Evolutionary conservation across 768 basidiomycete species (phyloP).

Genomic region (Auricularia sp.): DNA sequence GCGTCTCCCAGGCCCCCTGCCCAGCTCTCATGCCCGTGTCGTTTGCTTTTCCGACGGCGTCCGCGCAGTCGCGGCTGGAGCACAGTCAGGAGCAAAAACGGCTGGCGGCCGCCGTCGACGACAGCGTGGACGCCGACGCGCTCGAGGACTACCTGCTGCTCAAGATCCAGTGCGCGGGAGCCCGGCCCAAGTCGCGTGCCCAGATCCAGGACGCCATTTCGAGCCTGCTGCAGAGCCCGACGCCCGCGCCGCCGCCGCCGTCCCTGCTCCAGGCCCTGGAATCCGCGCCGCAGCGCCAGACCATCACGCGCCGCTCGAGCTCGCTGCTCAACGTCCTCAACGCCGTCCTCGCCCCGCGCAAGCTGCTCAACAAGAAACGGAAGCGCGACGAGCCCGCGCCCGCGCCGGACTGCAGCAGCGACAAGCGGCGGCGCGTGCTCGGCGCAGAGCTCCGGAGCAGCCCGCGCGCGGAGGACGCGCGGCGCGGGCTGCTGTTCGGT

Average conservation of each 20-base stretch:
- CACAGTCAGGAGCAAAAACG: neutral
- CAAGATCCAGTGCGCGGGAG: neutral
- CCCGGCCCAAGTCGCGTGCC: neutral
- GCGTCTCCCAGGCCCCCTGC: too few species aligned
- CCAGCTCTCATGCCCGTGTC: too few species aligned
- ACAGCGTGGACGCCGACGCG: neutral
- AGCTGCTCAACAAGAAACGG: neutral
- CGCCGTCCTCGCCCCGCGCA: neutral
- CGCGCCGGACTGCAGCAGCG: neutral
- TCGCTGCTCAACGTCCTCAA: neutral
- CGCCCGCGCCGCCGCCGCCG: neutral
- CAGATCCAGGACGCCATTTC: neutral
- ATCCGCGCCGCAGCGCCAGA: neutral
- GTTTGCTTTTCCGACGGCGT: too few species aligned
- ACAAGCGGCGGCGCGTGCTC: neutral
- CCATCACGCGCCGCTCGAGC: neutral
- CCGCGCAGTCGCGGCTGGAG: neutral
- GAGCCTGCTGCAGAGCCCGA: neutral
- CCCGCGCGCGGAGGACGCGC: neutral
- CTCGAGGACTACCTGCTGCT: neutral
- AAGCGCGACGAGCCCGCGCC: neutral
- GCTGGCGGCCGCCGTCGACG: neutral
- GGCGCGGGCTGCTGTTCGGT: neutral
- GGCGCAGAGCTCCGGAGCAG: neutral
- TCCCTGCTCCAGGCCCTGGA: neutral